Evolutionary conservation across 306 rosid species (phyloP), one percentile per base, ranked within the genome.

Genomic region (Citrullus colocynthis): DNA sequence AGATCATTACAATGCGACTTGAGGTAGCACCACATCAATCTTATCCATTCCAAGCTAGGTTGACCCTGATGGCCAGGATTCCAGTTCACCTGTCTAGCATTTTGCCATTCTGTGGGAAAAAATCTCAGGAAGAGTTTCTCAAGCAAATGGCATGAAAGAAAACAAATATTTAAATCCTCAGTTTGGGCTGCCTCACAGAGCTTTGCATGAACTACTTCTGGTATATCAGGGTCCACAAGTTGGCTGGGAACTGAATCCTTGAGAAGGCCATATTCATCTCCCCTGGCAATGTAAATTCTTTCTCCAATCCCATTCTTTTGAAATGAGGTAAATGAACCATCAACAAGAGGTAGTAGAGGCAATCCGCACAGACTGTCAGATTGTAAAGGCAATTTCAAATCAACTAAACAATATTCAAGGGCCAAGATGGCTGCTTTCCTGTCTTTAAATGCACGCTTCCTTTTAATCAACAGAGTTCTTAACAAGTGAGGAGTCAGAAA

Each of bases 381-480:
- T 83, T 92, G 90, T 78, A 81, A 49, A 71, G 94, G 90, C 73
- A 83, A 81, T 80, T 86, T 84, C 52, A 94, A 90, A 87, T 92
- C 98, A 73, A 92, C 85, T 71, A 94, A 89, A 86, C 98, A 94
- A 87, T 94, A 94, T 83, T 94, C 97, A 84, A 94, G 98, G 13
- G 92, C 79, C 86, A 92, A 80, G 81, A 92, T 86, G 86, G 87
- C 87, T 80, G 96, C 89, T 84, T 79, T 88, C 85, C 96, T 81
- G 85, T 90, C 91, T 90, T 79, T 90, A 81, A 94, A 92, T 75
- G 86, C 92, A 13, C 98, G 97, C 84, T 89, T 92, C 88, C 92
- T 92, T 83, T 88, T 88, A 85, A 90, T 88, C 67, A 94, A 80
- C 87, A 90, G 81, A 57, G 88, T 88, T 84, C 96, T 89, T 80